Percentiles rank a stretch among this genome's conserved stretches.
These are phyloP conservation scores for Candida insectorum DNA, from an alignment of 805 yeast species.

Conservation along the genomic window DNA sequence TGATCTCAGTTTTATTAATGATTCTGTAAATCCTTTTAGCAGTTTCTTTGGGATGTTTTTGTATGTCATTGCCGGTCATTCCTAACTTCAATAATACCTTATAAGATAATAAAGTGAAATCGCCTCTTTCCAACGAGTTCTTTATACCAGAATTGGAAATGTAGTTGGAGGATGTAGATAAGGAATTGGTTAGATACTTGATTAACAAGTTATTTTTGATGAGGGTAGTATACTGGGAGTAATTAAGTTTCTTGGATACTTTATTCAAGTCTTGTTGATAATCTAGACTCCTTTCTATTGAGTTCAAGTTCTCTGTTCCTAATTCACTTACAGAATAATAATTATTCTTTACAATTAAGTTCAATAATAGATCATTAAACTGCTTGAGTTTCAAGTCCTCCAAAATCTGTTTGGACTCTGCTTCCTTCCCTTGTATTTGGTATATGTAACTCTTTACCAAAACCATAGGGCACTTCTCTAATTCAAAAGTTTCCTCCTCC, in stretches of 20 bases:
- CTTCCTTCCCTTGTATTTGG: conserved; percentile 29
- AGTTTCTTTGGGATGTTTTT: conserved; percentile 12
- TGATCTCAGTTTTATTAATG: conserved; percentile 8
- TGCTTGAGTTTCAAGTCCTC: conserved; percentile 24
- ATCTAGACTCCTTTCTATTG: conserved; percentile 30
- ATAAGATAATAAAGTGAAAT: conserved; percentile 27
- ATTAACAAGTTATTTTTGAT: conserved; percentile 45
- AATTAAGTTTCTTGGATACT: conserved; percentile 24
- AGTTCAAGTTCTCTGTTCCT: conserved; percentile 15
- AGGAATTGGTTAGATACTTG: conserved; percentile 37
- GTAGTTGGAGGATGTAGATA: conserved; percentile 22
- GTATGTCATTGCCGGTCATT: conserved; percentile 25
- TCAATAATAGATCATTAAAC: conserved; percentile 37
- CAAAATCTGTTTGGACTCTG: conserved; percentile 29
- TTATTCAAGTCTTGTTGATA: conserved; percentile 33
- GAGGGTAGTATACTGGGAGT: conserved; percentile 39
- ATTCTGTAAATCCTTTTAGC: conserved; percentile 20
- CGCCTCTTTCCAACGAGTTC: conserved; percentile 22
- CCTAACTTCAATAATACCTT: conserved; percentile 26
- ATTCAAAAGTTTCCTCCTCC: conserved; percentile 46
- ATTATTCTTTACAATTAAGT: conserved; percentile 46
- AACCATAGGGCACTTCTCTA: conserved; percentile 59
- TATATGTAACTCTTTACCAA: conserved; percentile 58
- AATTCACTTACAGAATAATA: conserved; percentile 25
- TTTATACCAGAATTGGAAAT: conserved; percentile 13